Evolutionary conservation across 768 basidiomycete species (phyloP).

Genomic region (Baorangia bicolor): DNA sequence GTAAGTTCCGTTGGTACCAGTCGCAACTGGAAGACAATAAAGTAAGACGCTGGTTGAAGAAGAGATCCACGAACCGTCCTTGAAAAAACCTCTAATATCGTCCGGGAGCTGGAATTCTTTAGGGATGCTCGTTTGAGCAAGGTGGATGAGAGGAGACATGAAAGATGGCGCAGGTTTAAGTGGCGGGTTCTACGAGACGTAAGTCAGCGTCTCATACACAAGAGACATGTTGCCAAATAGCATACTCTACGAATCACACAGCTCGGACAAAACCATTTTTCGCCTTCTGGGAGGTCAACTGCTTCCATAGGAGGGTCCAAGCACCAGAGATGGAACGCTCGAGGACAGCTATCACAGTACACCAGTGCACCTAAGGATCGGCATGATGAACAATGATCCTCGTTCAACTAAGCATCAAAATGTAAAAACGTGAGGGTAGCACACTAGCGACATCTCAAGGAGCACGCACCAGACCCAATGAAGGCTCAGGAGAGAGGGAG

Average conservation of each 20-base stretch:
- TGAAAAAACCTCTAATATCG: slow-evolving; percentile 80
- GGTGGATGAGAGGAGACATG: slow-evolving; percentile 69
- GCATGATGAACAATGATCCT: slow-evolving; percentile 86
- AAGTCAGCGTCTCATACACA: slow-evolving; percentile 13
- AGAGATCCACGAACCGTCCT: slow-evolving; percentile 63
- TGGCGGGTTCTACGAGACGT: slow-evolving; percentile 51
- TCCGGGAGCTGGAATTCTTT: slow-evolving; percentile 84
- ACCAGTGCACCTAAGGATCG: slow-evolving; percentile 81
- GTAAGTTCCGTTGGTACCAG: slow-evolving; percentile 79
- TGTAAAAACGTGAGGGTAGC: slow-evolving; percentile 16
- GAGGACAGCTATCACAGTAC: slow-evolving; percentile 96
- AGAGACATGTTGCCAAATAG: background rate
- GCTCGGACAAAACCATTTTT: slow-evolving; percentile 76
- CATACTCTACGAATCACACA: slow-evolving; percentile 68
- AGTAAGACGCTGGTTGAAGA: slow-evolving; percentile 13
- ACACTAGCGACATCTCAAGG: slow-evolving; percentile 3
- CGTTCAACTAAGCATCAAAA: slow-evolving; percentile 47
- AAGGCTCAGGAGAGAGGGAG: slow-evolving; percentile 38
- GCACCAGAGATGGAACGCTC: slow-evolving; percentile 96
- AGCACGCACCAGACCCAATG: slow-evolving; percentile 37
- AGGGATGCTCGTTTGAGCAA: slow-evolving; percentile 67
- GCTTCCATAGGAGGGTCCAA: slow-evolving; percentile 93
- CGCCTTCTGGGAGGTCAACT: slow-evolving; percentile 79
- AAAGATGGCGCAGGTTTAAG: slow-evolving; percentile 67
- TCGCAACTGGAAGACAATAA: slow-evolving; percentile 55